Conservation (phyloP, 768 basidiomycete genomes). For the Rhodocollybia butyracea region DNA sequence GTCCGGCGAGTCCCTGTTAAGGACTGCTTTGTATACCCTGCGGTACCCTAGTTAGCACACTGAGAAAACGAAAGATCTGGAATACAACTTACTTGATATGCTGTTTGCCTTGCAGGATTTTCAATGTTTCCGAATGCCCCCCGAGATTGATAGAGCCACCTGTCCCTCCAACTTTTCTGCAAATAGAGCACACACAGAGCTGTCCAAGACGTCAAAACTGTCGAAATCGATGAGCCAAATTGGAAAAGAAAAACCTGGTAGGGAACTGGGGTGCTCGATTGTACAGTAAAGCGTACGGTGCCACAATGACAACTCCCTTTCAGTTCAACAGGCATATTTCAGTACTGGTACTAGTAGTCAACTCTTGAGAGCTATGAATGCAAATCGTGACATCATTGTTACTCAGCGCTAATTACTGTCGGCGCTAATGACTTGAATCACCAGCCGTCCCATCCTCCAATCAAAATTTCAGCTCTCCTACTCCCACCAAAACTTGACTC, state of each 20-base stretch:
- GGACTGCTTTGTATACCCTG: slow-evolving; percentile 61
- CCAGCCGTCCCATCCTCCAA: too few relatives aligned
- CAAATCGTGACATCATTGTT: too few relatives aligned
- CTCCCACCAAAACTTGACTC: too few relatives aligned
- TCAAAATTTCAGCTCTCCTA: too few relatives aligned
- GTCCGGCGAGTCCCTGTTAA: slow-evolving; percentile 51
- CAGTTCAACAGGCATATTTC: slow-evolving; percentile 62
- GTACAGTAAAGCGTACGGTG: slow-evolving; percentile 41
- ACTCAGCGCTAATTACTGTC: too few relatives aligned
- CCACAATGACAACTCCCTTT: slow-evolving; percentile 56
- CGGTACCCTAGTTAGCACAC: background rate
- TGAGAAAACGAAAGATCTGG: background rate
- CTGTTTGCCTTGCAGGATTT: slow-evolving; percentile 49
- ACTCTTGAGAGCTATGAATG: too few relatives aligned
- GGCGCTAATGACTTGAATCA: too few relatives aligned
- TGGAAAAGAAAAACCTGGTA: slow-evolving; percentile 45
- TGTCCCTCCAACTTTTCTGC: slow-evolving; percentile 64
- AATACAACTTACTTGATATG: slow-evolving; percentile 41
- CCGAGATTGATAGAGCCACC: slow-evolving; percentile 70
- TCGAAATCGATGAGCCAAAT: background rate
- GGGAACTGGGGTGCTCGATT: slow-evolving; percentile 58
- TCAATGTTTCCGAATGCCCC: slow-evolving; percentile 46
- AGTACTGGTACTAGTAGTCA: too few relatives aligned
- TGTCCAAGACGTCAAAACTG: slow-evolving; percentile 15
- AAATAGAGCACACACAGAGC: slow-evolving; percentile 68